Conservation (phyloP, 73 alveolate species). For the Tetrahymena elliotti region DNA sequence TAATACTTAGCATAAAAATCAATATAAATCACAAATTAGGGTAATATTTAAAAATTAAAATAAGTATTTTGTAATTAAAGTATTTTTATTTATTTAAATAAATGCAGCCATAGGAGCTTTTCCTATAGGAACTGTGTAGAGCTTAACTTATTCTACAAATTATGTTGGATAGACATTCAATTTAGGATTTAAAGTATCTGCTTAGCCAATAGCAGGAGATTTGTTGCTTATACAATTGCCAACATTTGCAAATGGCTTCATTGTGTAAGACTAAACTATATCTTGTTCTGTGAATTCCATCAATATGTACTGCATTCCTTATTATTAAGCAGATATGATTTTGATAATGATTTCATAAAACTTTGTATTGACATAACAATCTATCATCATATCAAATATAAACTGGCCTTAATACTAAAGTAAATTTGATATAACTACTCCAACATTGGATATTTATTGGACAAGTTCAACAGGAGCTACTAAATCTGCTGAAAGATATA, state of each 20-base stretch:
- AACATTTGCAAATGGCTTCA: conserved; percentile 17
- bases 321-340: conserved; percentile 10
- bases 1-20: neutral
- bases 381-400: neutral
- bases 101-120: neutral
- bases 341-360: conserved; percentile 1
- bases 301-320: conserved; percentile 29
- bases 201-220: neutral
- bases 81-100: neutral
- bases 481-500: neutral
- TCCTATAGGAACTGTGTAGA: neutral
- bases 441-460: neutral
- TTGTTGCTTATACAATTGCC: conserved; percentile 10
- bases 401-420: conserved; percentile 32
- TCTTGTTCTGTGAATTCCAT: conserved; percentile 5
- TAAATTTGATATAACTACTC: neutral
- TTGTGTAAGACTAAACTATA: neutral
- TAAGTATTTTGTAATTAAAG: neutral
- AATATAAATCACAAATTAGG: neutral
- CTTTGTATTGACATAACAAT: neutral
- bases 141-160: conserved; percentile 8
- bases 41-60: neutral
- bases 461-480: neutral
- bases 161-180: conserved; percentile 20
- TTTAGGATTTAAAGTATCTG: neutral